These are phyloP conservation scores for Cercophora samala DNA, from an alignment of 495 filamentous ascomycete genomes.

Conservation along the genomic window DNA sequence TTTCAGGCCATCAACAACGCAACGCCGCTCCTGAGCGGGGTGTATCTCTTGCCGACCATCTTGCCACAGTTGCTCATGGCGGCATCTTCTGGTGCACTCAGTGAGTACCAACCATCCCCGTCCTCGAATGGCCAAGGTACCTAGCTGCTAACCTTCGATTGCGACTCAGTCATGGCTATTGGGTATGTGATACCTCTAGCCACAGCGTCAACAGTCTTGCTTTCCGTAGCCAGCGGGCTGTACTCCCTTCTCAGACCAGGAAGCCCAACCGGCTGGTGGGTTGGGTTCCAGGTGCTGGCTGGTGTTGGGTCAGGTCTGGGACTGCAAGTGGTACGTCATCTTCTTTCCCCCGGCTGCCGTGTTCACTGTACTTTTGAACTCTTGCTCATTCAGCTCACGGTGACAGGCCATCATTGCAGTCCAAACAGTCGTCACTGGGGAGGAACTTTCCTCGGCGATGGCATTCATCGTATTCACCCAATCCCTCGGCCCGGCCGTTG, in stretches of 20 bases:
- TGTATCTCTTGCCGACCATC: constrained; percentile 46
- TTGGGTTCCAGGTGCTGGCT: constrained; percentile 21
- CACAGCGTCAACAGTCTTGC: constrained; percentile 44
- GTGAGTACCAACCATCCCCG: no score
- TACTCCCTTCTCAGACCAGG: constrained; percentile 52
- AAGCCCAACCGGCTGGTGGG: constrained; percentile 44
- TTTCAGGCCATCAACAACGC: constrained; percentile 54
- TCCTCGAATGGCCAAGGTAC: no score
- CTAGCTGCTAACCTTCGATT: no score
- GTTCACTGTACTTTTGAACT: no score
- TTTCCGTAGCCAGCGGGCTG: constrained; percentile 57
- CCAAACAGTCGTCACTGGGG: constrained; percentile 41
- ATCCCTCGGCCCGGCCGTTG: constrained; percentile 57
- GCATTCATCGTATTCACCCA: constrained; percentile 58
- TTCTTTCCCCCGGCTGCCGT: no score
- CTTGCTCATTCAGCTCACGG: no score
- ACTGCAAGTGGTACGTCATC: no score
- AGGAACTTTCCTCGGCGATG: constrained; percentile 55
- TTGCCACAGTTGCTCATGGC: constrained; percentile 36
- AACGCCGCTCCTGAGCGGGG: constrained; percentile 47
- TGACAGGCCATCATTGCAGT: constrained; percentile 48
- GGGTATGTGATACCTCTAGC: constrained; percentile 62
- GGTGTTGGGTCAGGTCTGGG: no score
- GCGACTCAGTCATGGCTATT: constrained; percentile 26
- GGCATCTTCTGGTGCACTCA: constrained; percentile 47